Conservation (phyloP, 2,329 filamentous ascomycete species). For the Samsoniella hepiali region DNA sequence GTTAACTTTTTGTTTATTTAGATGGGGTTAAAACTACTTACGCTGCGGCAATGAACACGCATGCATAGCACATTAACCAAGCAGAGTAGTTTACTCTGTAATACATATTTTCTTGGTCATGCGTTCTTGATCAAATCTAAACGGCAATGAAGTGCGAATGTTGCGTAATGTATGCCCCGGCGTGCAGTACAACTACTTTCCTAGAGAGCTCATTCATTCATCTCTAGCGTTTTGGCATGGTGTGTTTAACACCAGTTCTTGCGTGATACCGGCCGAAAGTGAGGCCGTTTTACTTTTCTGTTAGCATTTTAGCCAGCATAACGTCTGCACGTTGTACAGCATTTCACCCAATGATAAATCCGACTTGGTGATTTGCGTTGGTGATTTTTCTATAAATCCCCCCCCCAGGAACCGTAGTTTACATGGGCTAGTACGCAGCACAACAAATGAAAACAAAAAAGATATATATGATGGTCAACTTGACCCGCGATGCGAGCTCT, state of each 20-base stretch:
- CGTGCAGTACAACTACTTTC: no score
- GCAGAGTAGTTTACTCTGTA: not conserved
- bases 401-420: constrained; percentile 17
- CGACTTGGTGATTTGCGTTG: not conserved
- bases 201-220: no score
- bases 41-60: constrained; percentile 2
- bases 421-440: constrained; percentile 6
- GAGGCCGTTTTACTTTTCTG: no score
- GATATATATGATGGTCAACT: not conserved
- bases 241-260: no score
- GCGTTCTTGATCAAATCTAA: no score
- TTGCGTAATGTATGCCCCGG: no score
- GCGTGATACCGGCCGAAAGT: no score
- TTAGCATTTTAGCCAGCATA: no score
- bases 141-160: no score
- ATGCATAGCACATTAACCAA: not conserved
- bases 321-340: no score
- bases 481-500: not conserved
- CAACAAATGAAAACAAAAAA: constrained; percentile 12
- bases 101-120: not conserved
- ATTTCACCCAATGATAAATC: not conserved
- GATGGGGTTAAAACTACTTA: constrained; percentile 3
- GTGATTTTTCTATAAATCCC: not conserved
- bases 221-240: no score
- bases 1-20: constrained; percentile 1